Conservation (phyloP, 495 filamentous ascomycete genomes). For the Penicillium daleae region DNA sequence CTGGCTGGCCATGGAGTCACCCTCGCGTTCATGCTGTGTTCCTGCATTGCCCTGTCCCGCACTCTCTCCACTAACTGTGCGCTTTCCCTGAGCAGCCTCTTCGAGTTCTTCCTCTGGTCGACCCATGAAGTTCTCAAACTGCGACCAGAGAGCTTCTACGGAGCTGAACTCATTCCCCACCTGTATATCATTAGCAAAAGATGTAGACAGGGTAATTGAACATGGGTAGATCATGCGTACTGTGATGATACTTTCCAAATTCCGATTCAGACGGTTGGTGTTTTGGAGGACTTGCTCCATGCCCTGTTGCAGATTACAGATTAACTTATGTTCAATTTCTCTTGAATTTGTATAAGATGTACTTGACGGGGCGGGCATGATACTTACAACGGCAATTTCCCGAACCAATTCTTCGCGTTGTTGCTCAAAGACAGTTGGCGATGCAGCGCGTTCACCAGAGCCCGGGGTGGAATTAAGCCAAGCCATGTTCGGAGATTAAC, state of each 20-base stretch:
- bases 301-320: slow-evolving; percentile 54
- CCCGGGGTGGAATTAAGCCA: slow-evolving; percentile 28
- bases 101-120: slow-evolving; percentile 61
- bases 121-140: slow-evolving; percentile 96
- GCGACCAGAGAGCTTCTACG: slow-evolving; percentile 94
- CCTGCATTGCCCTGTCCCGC: slow-evolving; percentile 25
- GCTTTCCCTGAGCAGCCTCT: slow-evolving; percentile 29
- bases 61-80: slow-evolving; percentile 35
- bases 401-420: slow-evolving; percentile 76
- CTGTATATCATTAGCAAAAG: slow-evolving; percentile 41
- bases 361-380: background rate
- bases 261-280: slow-evolving; percentile 93
- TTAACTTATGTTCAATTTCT: background rate
- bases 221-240: slow-evolving; percentile 49
- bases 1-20: slow-evolving; percentile 20
- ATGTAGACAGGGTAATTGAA: background rate
- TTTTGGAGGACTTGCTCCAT: slow-evolving; percentile 95
- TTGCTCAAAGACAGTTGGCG: slow-evolving; percentile 68
- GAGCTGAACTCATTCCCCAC: slow-evolving; percentile 97
- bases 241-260: slow-evolving; percentile 87
- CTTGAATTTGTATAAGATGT: background rate
- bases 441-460: slow-evolving; percentile 38
- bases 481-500: slow-evolving; percentile 20
- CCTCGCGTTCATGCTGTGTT: slow-evolving; percentile 25
- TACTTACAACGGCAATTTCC: slow-evolving; percentile 75